These are phyloP conservation scores for Casaregolazyma suthepensis DNA, from an alignment of 1,139 yeast genomes.

Conservation along the genomic window DNA sequence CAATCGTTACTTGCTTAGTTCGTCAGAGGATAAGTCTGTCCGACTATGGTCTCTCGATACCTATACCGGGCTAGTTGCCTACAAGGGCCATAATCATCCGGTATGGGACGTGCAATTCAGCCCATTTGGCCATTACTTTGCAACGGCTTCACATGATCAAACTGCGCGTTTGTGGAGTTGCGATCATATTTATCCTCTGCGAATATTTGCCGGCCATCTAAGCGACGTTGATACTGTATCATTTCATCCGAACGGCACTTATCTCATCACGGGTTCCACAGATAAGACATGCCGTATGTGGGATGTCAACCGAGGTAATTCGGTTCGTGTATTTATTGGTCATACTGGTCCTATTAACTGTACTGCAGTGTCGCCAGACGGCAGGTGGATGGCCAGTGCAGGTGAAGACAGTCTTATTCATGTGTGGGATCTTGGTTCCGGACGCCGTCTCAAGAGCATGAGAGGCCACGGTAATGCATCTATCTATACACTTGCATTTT, in stretches of 20 bases:
- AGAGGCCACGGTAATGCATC: slow-evolving; percentile 89
- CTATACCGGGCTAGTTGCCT: slow-evolving; percentile 81
- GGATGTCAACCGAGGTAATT: slow-evolving; percentile 86
- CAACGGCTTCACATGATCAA: slow-evolving; percentile 95
- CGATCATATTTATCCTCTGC: slow-evolving; percentile 91
- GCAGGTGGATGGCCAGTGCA: slow-evolving; percentile 93
- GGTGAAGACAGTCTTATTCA: slow-evolving; percentile 89
- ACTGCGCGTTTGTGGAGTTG: slow-evolving; percentile 98
- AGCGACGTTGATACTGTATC: slow-evolving; percentile 94
- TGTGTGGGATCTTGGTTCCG: slow-evolving; percentile 93
- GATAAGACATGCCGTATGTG: slow-evolving; percentile 97
- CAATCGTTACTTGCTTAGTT: slow-evolving; percentile 68
- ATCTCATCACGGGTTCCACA: slow-evolving; percentile 88
- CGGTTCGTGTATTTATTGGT: slow-evolving; percentile 91
- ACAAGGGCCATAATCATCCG: slow-evolving; percentile 94
- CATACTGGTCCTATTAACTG: slow-evolving; percentile 85
- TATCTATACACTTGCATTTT: slow-evolving; percentile 78
- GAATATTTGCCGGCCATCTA: slow-evolving; percentile 96
- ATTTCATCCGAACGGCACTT: slow-evolving; percentile 94
- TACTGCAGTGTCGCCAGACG: slow-evolving; percentile 90
- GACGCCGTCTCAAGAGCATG: slow-evolving; percentile 68
- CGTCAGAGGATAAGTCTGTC: slow-evolving; percentile 89
- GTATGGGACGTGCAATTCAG: slow-evolving; percentile 96
- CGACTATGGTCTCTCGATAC: slow-evolving; percentile 94
- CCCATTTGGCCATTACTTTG: slow-evolving; percentile 95